Percentiles rank a stretch among this genome's conserved stretches.
These are phyloP conservation scores for Xylaria scruposa DNA, from an alignment of 495 filamentous ascomycete species.

Conservation along the genomic window DNA sequence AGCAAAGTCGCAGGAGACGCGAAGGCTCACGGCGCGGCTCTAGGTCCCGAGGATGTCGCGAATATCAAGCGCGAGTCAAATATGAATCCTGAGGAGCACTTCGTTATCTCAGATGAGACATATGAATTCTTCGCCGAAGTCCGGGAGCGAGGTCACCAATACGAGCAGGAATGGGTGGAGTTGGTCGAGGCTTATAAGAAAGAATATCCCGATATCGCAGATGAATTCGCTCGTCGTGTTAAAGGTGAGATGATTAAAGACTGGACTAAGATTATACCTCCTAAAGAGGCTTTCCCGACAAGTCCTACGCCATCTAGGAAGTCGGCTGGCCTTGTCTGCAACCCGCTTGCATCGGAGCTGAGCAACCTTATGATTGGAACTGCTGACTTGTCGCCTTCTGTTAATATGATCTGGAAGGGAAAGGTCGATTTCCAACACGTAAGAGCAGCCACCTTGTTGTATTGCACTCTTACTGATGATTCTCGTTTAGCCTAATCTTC, in stretches of 20 bases:
- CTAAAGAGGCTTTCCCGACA: conserved; percentile 45
- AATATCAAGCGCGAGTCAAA: conserved; percentile 57
- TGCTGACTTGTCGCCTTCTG: conserved; percentile 64
- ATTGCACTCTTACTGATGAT: conserved; percentile 7
- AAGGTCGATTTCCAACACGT: conserved; percentile 63
- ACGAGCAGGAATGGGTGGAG: conserved; percentile 55
- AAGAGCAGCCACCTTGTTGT: not conserved
- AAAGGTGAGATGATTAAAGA: conserved; percentile 53
- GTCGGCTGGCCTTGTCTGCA: conserved; percentile 58
- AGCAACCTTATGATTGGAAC: conserved; percentile 64
- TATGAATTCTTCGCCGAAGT: conserved; percentile 57
- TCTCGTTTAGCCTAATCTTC: conserved; percentile 47
- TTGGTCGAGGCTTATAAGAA: conserved; percentile 49
- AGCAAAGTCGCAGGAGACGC: conserved; percentile 57
- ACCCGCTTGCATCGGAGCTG: conserved; percentile 54
- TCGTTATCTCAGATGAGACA: conserved; percentile 54
- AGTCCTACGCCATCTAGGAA: conserved; percentile 57
- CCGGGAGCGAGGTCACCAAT: conserved; percentile 46
- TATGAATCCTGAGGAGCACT: conserved; percentile 53
- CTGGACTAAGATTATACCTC: conserved; percentile 54
- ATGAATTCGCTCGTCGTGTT: conserved; percentile 55
- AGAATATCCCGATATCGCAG: conserved; percentile 53
- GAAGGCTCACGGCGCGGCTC: conserved; percentile 59
- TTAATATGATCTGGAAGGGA: conserved; percentile 63
- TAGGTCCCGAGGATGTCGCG: conserved; percentile 54